phyloP scores from a whole-genome alignment of 2,329 filamentous ascomycete genomes.

The Fusarium incarnatum region DNA sequence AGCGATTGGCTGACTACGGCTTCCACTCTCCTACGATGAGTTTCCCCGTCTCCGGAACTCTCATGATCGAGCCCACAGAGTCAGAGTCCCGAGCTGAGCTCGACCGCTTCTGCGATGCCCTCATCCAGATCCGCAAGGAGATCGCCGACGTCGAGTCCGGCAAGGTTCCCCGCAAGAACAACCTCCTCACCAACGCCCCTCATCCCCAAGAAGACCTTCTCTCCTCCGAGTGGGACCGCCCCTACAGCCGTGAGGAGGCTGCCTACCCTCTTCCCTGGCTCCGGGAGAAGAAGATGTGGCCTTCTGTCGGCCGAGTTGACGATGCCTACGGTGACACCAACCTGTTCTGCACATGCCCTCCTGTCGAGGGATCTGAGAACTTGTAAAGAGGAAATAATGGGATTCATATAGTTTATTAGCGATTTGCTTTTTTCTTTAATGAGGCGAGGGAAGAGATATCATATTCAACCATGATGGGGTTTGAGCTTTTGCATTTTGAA shows the following conservation, averaged over 20 bases:
- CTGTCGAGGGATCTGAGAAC: constrained; percentile 72
- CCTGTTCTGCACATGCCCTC: constrained; percentile 93
- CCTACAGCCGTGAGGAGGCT: constrained; percentile 83
- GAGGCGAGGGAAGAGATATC: constrained; percentile 26
- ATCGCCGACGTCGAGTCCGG: constrained; percentile 88
- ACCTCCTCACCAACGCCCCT: constrained; percentile 89
- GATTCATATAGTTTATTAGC: constrained; percentile 21
- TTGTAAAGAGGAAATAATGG: constrained; percentile 35
- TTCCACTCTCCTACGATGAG: constrained; percentile 98
- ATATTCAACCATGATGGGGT: constrained; percentile 43
- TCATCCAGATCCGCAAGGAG: constrained; percentile 87
- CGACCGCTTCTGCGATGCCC: constrained; percentile 90
- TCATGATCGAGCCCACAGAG: constrained; percentile 98
- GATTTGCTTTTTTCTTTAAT: constrained; percentile 20
- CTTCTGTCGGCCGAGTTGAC: constrained; percentile 84
- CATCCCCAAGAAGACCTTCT: constrained; percentile 88
- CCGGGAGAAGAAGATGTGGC: constrained; percentile 98
- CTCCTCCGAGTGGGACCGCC: constrained; percentile 76
- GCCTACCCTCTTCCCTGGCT: constrained; percentile 87
- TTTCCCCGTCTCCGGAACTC: constrained; percentile 92
- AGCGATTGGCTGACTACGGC: constrained; percentile 95
- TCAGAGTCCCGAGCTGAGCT: constrained; percentile 92
- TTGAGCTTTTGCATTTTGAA: constrained; percentile 26
- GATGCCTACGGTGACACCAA: constrained; percentile 93
- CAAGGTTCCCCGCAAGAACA: constrained; percentile 76